Evolutionary conservation across 1,284 basidiomycete genomes (phyloP).

Genomic region (Ceraceosorus guamensis): DNA sequence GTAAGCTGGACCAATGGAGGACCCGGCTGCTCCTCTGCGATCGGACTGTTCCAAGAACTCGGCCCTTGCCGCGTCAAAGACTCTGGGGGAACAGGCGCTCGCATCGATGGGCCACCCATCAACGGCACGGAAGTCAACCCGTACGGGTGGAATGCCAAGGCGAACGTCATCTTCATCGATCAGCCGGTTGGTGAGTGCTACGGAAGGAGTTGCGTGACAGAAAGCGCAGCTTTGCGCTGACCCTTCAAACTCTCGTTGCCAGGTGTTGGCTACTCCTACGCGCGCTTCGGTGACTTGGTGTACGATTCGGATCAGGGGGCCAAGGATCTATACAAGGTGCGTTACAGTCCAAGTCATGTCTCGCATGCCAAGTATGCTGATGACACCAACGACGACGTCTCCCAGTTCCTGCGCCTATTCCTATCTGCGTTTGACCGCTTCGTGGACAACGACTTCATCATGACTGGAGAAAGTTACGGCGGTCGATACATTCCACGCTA

Average conservation of each 20-base stretch:
- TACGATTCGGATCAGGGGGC: conserved; percentile 47
- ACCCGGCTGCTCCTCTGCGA: conserved; percentile 49
- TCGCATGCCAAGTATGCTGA: no score
- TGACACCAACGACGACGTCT: no score
- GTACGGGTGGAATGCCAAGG: conserved; percentile 61
- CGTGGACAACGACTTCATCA: conserved; percentile 36
- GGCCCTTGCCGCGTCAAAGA: conserved; percentile 52
- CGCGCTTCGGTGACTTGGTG: conserved; percentile 57
- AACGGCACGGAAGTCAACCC: conserved; percentile 61
- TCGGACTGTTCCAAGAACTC: conserved; percentile 61
- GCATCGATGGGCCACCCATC: conserved; percentile 35
- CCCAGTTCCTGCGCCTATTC: conserved; percentile 49
- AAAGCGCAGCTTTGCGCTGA: no score
- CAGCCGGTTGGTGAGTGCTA: conserved; percentile 66
- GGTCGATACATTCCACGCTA: conserved; percentile 78
- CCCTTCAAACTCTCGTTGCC: no score
- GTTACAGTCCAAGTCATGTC: no score
- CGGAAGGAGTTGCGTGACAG: no score
- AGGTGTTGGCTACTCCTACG: conserved; percentile 66
- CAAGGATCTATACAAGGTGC: conserved; percentile 18
- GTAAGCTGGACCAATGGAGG: conserved; percentile 40
- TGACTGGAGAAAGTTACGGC: conserved; percentile 45
- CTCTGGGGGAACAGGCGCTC: conserved; percentile 10
- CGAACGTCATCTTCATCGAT: conserved; percentile 66
- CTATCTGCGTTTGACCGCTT: conserved; percentile 46